These are phyloP conservation scores for Stephanocyclus meneghinianus DNA, from an alignment of 352 stramenopile species.

Conservation along the genomic window DNA sequence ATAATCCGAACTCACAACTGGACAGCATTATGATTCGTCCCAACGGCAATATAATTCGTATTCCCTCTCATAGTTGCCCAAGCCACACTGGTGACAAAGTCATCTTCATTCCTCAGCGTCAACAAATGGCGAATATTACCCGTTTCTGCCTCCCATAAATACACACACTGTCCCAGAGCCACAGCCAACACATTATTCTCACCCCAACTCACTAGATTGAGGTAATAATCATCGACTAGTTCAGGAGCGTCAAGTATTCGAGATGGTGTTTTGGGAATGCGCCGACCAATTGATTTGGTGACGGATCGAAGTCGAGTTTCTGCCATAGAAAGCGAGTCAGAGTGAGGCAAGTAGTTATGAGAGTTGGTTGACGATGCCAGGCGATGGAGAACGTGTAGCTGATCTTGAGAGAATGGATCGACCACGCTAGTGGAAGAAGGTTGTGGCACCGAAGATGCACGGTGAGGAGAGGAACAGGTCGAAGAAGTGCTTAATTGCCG, in stretches of 20 bases:
- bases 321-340: slow-evolving; percentile 40
- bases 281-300: slow-evolving; percentile 85
- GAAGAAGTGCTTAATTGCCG: neutral
- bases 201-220: slow-evolving; percentile 98
- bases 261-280: slow-evolving; percentile 94
- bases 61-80: slow-evolving; percentile 88
- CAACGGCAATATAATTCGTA: slow-evolving; percentile 89
- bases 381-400: slow-evolving; percentile 69
- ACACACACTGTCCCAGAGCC: slow-evolving; percentile 95
- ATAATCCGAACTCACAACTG: slow-evolving; percentile 84
- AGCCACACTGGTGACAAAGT: slow-evolving; percentile 93
- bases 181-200: slow-evolving; percentile 95
- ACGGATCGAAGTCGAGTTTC: slow-evolving; percentile 34
- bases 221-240: slow-evolving; percentile 98
- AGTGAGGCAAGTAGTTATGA: slow-evolving; percentile 1
- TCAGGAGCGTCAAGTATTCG: slow-evolving; percentile 97
- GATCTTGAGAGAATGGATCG: slow-evolving; percentile 78
- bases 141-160: slow-evolving; percentile 96
- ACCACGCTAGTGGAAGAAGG: slow-evolving; percentile 2
- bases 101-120: slow-evolving; percentile 83
- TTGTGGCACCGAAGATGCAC: neutral
- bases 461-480: slow-evolving; percentile 8
- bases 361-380: slow-evolving; percentile 31
- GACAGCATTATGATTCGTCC: slow-evolving; percentile 90
- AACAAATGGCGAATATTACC: slow-evolving; percentile 94